Base-by-base conservation (phyloP, 2,329 filamentous ascomycete species). In the Colletotrichum eleusines region DNA sequence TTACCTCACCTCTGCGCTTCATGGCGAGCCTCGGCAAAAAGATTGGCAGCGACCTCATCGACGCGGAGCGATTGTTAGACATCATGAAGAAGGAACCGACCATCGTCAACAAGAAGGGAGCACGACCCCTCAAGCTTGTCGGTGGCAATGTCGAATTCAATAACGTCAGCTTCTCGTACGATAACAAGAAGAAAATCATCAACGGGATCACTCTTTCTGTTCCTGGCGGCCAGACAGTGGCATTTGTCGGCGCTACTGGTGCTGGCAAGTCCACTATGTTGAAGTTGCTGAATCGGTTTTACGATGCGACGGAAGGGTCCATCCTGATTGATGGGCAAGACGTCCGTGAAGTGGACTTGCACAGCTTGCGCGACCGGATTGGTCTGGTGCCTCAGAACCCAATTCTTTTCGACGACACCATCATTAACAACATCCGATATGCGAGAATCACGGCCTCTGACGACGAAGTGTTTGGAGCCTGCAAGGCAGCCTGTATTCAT, bases 1-100 rank as follows among this genome's bases (percentile, higher is more conserved):
- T 94, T 46, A 91, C 91, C 54, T 86, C 88, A 2, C 92, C 92
- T 2, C 84, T 94, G 63, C 90, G 90, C 74, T 93, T 92, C 79
- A 93, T 94, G 76, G 86, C 87, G 8, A 81, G 82, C 23, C 79
- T 90, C 35, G 87, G 88, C 8, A 88, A 87, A 75, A 85, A 80
- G 59, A 84, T 90, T 72, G 87, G 87, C 67, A 83, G 85, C 72
- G 84, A 88, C 67, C 82, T 90, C 44, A 86, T 90, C 54, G 84
- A 89, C 67, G 87, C 88, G 7, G 87, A 90, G 76, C 83, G 86
- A 31, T 81, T 90, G 31, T 78, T 90, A 20, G 86, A 88, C 67
- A 84, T 90, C 55, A 88, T 90, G 86, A 82, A 83, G 72, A 88
- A 84, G 26, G 85, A 89, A 69, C 84, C 87, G n/a, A 85, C 84